phyloP scores from a whole-genome alignment of 306 rosid genomes.

The Glycine soja region DNA sequence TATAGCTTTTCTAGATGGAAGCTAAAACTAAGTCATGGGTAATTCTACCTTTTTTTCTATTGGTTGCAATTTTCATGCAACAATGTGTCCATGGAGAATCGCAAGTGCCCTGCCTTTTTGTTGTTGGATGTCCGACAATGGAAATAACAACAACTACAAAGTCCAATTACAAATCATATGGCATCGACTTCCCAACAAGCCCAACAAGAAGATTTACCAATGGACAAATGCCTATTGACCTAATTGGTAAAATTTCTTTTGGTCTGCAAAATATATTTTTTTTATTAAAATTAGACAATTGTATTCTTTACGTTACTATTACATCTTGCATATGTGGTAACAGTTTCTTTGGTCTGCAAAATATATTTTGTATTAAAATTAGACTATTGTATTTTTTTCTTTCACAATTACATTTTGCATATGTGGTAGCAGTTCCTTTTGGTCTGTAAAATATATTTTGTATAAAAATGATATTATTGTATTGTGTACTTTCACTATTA shows the following conservation, averaged over 20 bases:
- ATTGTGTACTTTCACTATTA: no score
- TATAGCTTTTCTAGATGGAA: not conserved
- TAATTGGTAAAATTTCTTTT: not conserved
- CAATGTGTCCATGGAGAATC: slow-evolving; percentile 23
- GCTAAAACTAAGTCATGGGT: not conserved
- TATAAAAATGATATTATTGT: no score
- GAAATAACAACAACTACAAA: slow-evolving; percentile 60
- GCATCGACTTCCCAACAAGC: slow-evolving; percentile 55
- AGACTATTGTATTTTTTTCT: no score
- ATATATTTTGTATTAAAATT: no score
- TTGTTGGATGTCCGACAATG: slow-evolving; percentile 63
- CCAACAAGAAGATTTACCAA: slow-evolving; percentile 71
- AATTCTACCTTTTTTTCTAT: slow-evolving; percentile 23
- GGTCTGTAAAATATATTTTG: no score
- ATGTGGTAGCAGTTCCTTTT: no score
- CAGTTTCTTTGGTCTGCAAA: no score
- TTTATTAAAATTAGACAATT: no score
- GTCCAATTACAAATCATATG: slow-evolving; percentile 60
- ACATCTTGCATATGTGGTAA: no score
- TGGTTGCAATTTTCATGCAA: not conserved
- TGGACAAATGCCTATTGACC: slow-evolving; percentile 43
- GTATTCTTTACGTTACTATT: no score
- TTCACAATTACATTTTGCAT: no score
- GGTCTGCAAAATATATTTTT: no score
- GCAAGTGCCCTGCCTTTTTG: slow-evolving; percentile 55